Evolutionary conservation across 2,329 filamentous ascomycete species (phyloP), one percentile per base, ranked within the genome.

Genomic region (Phyllosticta capitalensis): DNA sequence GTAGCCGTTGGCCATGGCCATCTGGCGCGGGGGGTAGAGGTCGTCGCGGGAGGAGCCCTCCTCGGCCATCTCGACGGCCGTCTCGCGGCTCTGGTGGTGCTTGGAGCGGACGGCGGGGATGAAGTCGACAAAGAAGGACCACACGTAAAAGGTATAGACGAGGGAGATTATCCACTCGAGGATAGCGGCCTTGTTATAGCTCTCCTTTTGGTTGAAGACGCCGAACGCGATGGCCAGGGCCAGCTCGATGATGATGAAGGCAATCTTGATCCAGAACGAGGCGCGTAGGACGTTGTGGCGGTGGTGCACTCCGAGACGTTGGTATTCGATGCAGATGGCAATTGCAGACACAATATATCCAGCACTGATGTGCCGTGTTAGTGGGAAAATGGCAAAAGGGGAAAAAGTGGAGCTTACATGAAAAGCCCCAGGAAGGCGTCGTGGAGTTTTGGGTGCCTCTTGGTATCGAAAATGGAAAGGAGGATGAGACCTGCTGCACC

Each of bases 261-360:
- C 64, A 26, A 95, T 80, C 75, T 99, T 99, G 69, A 94, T 79
- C 82, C 86, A 92, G 78, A 97, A 97, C 60, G 88, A 94, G 61
- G 80, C 72, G 54, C 85, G 82, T 10, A 99, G 82, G 64, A 94
- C 76, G 73, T 92, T 83, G 62, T 91, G 77, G 63, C 87, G 87
- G 77, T 92, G 89, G 70, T 87, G 86, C 57, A 87, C 84, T 24
- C 91, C 90, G 1, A 97, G 81, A 2, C 89, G 85, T 68, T 94
- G 87, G 72, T 95, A 96, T 72, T 96, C 91, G 76, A 84, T 85
- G 77, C 92, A 96, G 64, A 92, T 88, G 73, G 92, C 92, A 65
- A 96, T 81, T 59, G 92, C 92, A 4, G 86, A 90, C 58, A 96
- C 70, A 58, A 96, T 78, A 72, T 95, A 97, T 33, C 90, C 94